Base-by-base conservation (phyloP, 164 flowering plant species). In the Pachysandra terminalis region DNA sequence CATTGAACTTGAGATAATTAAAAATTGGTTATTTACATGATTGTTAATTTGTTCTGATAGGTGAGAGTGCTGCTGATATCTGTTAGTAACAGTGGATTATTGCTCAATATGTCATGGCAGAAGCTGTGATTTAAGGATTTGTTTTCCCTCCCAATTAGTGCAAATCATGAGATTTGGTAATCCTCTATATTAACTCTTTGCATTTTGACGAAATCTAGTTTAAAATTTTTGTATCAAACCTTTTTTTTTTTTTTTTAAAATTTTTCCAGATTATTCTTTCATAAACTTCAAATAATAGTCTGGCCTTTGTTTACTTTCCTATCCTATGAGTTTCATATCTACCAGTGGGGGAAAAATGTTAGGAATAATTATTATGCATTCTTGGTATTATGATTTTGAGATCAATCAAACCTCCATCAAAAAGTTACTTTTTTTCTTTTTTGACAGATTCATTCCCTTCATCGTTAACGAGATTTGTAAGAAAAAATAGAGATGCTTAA, bases 111-210 rank as follows among this genome's bases (percentile, higher is more conserved):
- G 10, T 10, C 51, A 45, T 15, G 16, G 6, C 16, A 5, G 51
- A 10, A 45, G n/a, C 59, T 69, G 22, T 66, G 17, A 7, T 70
- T 56, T 35, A 3, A 55, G 17, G 22, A 56, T 35, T 14, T 26
- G 22, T 55, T 55, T 54, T 53, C 6, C 56, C 45, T 59, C 53
- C 64, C 63, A 14, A 3, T 56, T 49, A 21, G 56, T 65, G 71
- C 69, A 25, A 79, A 77, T 37, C 64, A 79, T 78, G 83, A 80
- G 74, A 68, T 58, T 72, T 51, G 81, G 79, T 77, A 82, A 73
- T 63, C 40, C 23, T 69, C 56, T 41, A 37, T 9, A 24, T 62
- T 10, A 16, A 22, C 51, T 15, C 14, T 15, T 13, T 10, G 51
- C 4, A 45, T 45, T 45, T 45, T 45, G 17, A 40, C 5, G 6